Base-by-base conservation (phyloP, 1,139 yeast genomes). In the Keqinozyma sinolaborantium region DNA sequence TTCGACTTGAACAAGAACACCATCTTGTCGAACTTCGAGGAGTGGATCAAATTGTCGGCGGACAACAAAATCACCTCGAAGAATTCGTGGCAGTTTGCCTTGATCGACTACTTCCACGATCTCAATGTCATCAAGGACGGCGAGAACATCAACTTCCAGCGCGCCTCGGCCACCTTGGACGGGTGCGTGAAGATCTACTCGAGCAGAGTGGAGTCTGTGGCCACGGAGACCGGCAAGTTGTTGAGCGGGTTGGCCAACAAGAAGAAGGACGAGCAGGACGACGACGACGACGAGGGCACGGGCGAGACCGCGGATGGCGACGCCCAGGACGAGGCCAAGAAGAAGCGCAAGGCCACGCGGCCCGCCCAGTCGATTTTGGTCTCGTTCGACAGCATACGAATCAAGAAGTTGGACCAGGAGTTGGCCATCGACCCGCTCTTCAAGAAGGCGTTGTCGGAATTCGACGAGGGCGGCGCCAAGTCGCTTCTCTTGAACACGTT, bases 391-490 rank as follows among this genome's bases (percentile, higher is more conserved):
- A 60, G 74, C 14, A 66, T 88, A n/a, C 66, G 64, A 42, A 67
- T 83, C 38, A 83, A 82, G 51, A 79, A 82, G 42, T 60, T 84
- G 27, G 95, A 87, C 31, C 79, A 83, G 41, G 95, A 85, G 45
- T 60, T 85, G 18, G 73, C 82, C 6, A 83, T 87, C 30, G 97
- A 90, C 56, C 97, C 97, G 0, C 65, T 90, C 31, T 87, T 90
- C 58, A 83, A 86, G 41, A 87, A 87, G 48, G 90, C 95, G 30
- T 68, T 90, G 30, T 86, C 95, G 0, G 96, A 88, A 39, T 90
- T 88, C 49, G 97, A 90, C 54, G 96, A 90, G 59, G 96, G 97
- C 23, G 97, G 97, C 4, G 90, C 97, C 7, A 86, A 83, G 48
- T 84, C 95, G 32, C 62, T 90, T 35, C 60, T 90, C 30, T 60